Conservation (phyloP, 2,329 filamentous ascomycete genomes). For the Penicillium sp. region DNA sequence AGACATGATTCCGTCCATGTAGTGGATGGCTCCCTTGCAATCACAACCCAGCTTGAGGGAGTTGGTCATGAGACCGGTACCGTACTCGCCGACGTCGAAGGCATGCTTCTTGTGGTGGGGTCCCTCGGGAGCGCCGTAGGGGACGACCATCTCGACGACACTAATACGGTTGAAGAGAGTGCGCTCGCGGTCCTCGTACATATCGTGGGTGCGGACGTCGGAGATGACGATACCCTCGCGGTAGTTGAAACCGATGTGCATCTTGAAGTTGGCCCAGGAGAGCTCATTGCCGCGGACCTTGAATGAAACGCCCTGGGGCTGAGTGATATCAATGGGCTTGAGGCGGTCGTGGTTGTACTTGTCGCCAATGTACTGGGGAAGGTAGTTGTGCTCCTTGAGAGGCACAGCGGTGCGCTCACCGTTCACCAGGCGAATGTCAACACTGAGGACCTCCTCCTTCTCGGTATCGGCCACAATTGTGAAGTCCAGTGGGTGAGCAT, state of each 20-base stretch:
- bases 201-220: constrained; percentile 37
- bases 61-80: constrained; percentile 30
- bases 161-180: constrained; percentile 33
- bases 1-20: constrained; percentile 29
- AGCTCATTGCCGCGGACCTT: constrained; percentile 31
- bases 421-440: constrained; percentile 27
- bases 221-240: constrained; percentile 59
- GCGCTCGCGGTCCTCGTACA: constrained; percentile 29
- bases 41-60: constrained; percentile 31
- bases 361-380: constrained; percentile 28
- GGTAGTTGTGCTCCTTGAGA: constrained; percentile 28
- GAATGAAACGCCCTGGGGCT: constrained; percentile 32
- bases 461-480: constrained; percentile 29
- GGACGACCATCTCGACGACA: constrained; percentile 31
- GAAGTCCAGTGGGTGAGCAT: constrained; percentile 33
- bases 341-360: constrained; percentile 26
- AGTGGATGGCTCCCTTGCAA: constrained; percentile 32
- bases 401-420: constrained; percentile 25
- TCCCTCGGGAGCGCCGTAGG: constrained; percentile 27
- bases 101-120: constrained; percentile 32
- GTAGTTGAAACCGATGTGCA: constrained; percentile 51
- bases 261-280: constrained; percentile 31
- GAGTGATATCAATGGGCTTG: constrained; percentile 30
- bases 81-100: constrained; percentile 31
- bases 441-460: constrained; percentile 29